Evolutionary conservation across 805 yeast species (phyloP).

Genomic region (Wickerhamiella australiensis): DNA sequence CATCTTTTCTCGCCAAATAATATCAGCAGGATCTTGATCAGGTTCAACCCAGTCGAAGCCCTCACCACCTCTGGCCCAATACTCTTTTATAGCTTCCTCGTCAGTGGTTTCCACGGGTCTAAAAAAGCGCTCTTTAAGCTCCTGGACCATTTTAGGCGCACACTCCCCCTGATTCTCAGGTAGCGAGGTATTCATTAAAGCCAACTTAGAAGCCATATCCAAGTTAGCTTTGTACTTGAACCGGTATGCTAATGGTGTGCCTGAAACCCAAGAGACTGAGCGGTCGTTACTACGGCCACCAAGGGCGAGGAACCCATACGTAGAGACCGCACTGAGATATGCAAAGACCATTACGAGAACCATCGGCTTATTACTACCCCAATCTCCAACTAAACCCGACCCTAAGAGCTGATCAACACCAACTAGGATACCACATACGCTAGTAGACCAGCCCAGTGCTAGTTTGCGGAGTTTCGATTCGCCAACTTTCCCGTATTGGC

Average conservation of each 20-base stretch:
- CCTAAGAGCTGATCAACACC: conserved; percentile 38
- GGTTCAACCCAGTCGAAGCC: conserved; percentile 86
- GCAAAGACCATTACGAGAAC: conserved; percentile 39
- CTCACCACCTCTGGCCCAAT: conserved; percentile 79
- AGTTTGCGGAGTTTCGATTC: conserved; percentile 26
- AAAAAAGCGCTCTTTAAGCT: conserved; percentile 28
- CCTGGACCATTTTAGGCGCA: conserved; percentile 25
- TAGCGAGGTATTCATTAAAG: conserved; percentile 47
- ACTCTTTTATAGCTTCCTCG: conserved; percentile 61
- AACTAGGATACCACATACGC: conserved; percentile 31
- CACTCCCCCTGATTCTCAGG: conserved; percentile 34
- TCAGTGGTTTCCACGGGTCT: conserved; percentile 41
- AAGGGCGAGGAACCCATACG: conserved; percentile 37
- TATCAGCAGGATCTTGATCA: conserved; percentile 76
- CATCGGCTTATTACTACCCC: conserved; percentile 28
- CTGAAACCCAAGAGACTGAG: conserved; percentile 48
- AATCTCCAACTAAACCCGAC: conserved; percentile 32
- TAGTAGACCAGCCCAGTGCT: conserved; percentile 28
- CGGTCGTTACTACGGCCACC: conserved; percentile 43
- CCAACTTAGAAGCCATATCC: conserved; percentile 49
- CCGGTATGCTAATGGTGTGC: conserved; percentile 54
- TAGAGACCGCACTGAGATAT: conserved; percentile 38
- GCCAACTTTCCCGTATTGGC: conserved; percentile 34
- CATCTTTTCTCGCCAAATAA: conserved; percentile 26
- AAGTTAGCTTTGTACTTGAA: conserved; percentile 55